These are phyloP conservation scores for Castanea sativa DNA, from an alignment of 306 rosid species.

Conservation along the genomic window DNA sequence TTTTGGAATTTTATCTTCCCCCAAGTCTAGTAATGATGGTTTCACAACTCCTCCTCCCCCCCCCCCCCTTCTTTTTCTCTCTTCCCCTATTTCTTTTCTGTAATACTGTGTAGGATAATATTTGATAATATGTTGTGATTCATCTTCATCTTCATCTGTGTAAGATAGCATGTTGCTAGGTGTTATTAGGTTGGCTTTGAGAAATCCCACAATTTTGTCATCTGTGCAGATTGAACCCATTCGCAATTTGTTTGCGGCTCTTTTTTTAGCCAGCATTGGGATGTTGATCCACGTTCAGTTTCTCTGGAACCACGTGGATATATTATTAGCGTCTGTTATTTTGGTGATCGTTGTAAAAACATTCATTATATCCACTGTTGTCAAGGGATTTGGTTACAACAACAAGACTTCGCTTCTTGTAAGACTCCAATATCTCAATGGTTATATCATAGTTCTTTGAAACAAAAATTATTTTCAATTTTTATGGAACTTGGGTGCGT, in stretches of 20 bases:
- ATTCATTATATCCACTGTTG: constrained; percentile 62
- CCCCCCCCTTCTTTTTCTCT: background rate
- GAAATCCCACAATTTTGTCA: background rate
- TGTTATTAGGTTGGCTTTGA: background rate
- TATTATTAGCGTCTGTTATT: constrained; percentile 87
- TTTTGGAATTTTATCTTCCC: background rate
- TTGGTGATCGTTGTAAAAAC: constrained; percentile 91
- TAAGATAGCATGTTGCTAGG: background rate
- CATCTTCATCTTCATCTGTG: background rate
- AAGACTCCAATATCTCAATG: constrained; percentile 41
- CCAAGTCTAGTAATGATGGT: background rate
- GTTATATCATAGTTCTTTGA: background rate
- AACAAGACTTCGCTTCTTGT: constrained; percentile 90
- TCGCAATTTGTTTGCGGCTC: constrained; percentile 93
- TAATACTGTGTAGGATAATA: background rate
- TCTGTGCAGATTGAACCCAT: constrained; percentile 85
- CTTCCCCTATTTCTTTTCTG: background rate
- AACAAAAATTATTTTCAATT: constrained; percentile 32
- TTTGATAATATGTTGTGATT: background rate
- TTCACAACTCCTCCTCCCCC: background rate
- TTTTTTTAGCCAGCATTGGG: constrained; percentile 98
- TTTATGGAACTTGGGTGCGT: constrained; percentile 50
- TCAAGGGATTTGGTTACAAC: constrained; percentile 93
- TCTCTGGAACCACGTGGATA: constrained; percentile 97
- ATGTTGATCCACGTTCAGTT: constrained; percentile 97